Evolutionary conservation across 192 early-diverging fungal species (phyloP).

Genomic region (Mortierella hygrophila): DNA sequence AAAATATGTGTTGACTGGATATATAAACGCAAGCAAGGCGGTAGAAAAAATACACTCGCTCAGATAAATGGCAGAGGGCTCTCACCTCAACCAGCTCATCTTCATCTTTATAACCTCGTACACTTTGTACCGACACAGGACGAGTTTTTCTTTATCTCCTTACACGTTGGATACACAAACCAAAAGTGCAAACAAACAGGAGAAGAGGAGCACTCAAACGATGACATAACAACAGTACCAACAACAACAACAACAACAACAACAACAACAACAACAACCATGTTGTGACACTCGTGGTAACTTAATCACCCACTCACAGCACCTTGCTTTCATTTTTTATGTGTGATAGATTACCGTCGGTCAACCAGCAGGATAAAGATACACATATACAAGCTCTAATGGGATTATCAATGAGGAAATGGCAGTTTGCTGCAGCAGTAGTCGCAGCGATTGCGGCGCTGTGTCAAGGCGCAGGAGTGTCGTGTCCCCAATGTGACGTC

Average conservation of each 20-base stretch:
- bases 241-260: too few species aligned
- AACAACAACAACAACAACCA: neutral
- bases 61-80: neutral
- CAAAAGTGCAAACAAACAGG: neutral
- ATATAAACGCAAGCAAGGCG: neutral
- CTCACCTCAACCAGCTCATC: neutral
- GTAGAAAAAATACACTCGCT: neutral
- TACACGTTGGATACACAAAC: neutral
- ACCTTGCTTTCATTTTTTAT: neutral
- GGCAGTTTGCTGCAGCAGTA: slow-evolving; percentile 9
- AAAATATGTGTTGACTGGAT: neutral
- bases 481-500: slow-evolving; percentile 24
- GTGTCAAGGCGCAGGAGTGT: slow-evolving; percentile 10
- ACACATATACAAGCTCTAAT: neutral
- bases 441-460: neutral
- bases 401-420: neutral
- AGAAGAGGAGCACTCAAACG: neutral
- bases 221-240: neutral
- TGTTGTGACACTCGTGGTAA: too few species aligned
- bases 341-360: neutral
- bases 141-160: neutral
- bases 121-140: neutral
- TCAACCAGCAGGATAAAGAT: neutral
- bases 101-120: neutral
- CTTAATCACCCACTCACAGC: neutral